phyloP scores from a whole-genome alignment of 768 basidiomycete species.

The Suillus clintonianus region DNA sequence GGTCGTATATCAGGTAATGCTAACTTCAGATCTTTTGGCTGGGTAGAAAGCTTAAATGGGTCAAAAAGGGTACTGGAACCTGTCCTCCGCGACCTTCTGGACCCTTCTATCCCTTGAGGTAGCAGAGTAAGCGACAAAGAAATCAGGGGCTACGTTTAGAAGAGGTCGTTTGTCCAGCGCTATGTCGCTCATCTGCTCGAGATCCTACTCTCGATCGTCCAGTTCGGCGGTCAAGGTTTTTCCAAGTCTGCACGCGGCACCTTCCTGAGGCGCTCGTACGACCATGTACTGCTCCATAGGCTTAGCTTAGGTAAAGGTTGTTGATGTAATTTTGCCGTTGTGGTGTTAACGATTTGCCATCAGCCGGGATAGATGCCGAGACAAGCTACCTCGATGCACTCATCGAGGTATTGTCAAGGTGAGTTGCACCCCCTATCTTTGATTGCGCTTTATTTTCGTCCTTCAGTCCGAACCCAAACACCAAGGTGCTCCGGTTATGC shows the following conservation, averaged over 20 bases:
- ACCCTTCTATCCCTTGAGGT: slow-evolving; percentile 61
- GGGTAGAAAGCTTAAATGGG: neutral
- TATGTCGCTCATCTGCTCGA: slow-evolving; percentile 76
- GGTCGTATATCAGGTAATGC: slow-evolving; percentile 82
- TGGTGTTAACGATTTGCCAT: slow-evolving; percentile 11
- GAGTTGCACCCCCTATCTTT: slow-evolving; percentile 18
- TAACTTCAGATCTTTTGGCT: neutral
- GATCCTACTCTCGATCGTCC: slow-evolving; percentile 71
- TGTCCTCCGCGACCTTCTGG: slow-evolving; percentile 73
- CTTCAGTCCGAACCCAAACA: slow-evolving; percentile 76
- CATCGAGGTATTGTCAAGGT: slow-evolving; percentile 75
- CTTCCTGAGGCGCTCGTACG: slow-evolving; percentile 62
- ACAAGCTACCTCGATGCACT: slow-evolving; percentile 77
- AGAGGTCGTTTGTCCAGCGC: slow-evolving; percentile 75
- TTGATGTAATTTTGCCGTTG: neutral
- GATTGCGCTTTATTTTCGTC: neutral
- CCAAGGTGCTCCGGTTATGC: slow-evolving; percentile 50
- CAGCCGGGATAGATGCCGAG: slow-evolving; percentile 49
- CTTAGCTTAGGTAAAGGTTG: slow-evolving; percentile 54
- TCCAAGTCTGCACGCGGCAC: slow-evolving; percentile 70
- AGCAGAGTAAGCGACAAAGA: slow-evolving; percentile 65
- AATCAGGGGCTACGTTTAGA: slow-evolving; percentile 67
- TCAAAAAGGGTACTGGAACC: slow-evolving; percentile 82
- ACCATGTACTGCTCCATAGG: slow-evolving; percentile 61
- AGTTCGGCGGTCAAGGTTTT: slow-evolving; percentile 90